Evolutionary conservation across 2,329 filamentous ascomycete species (phyloP).

Genomic region (Penicillium sp.): DNA sequence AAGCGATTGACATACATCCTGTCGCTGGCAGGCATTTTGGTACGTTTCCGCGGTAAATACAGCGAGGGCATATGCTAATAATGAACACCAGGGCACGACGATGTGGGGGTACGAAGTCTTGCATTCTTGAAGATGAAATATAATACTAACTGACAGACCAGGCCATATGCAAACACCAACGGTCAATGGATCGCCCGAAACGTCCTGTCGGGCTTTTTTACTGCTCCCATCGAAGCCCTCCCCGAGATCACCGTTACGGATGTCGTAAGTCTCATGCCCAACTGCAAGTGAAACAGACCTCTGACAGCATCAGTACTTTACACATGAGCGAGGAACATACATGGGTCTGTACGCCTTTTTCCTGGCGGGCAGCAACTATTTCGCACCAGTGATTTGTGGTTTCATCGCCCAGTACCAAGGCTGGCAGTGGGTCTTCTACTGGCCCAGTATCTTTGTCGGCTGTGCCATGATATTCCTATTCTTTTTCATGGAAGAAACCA

Average conservation of each 20-base stretch:
- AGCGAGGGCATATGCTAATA: constrained; percentile 3
- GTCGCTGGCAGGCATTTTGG: constrained; percentile 32
- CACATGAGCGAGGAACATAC: constrained; percentile 40
- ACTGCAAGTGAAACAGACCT: neutral
- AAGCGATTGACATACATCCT: constrained; percentile 36
- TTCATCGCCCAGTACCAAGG: constrained; percentile 47
- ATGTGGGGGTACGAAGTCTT: constrained; percentile 30
- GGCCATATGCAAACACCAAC: constrained; percentile 31
- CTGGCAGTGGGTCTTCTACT: constrained; percentile 50
- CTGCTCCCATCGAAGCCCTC: constrained; percentile 41
- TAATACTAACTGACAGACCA: constrained; percentile 8
- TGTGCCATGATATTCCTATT: constrained; percentile 47
- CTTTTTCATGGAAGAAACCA: constrained; percentile 55
- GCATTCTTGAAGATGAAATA: neutral
- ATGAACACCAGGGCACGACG: constrained; percentile 20
- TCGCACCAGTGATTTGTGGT: constrained; percentile 46
- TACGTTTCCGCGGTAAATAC: constrained; percentile 10
- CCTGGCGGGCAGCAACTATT: constrained; percentile 41
- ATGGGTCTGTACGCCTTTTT: constrained; percentile 41
- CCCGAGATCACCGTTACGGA: constrained; percentile 42
- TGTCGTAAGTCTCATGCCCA: constrained; percentile 29
- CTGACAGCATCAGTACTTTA: constrained; percentile 35
- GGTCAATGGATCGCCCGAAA: constrained; percentile 41
- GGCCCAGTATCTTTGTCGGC: constrained; percentile 49
- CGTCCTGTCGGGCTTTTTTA: constrained; percentile 38